These are phyloP conservation scores for Rhodamnia rubescens DNA, from an alignment of 345 rosid genomes.

Conservation along the genomic window DNA sequence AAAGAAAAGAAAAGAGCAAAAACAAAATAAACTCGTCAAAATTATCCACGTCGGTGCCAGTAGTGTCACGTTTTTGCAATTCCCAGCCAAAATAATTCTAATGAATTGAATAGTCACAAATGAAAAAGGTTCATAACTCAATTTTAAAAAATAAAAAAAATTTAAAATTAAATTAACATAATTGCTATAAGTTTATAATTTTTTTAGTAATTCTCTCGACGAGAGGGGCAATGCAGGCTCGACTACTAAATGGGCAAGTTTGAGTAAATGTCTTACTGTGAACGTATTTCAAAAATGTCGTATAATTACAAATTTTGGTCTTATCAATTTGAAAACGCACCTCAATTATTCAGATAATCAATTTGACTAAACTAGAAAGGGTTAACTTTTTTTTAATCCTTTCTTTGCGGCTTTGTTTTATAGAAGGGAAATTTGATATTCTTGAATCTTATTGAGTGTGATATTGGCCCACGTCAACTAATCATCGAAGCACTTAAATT, in stretches of 20 bases:
- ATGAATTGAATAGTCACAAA: too few relatives aligned
- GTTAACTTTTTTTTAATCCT: rapidly evolving
- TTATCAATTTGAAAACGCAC: background rate
- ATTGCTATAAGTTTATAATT: too few relatives aligned
- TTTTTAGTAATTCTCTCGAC: too few relatives aligned
- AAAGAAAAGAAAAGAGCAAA: too few relatives aligned
- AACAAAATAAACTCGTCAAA: too few relatives aligned
- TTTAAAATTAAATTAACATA: too few relatives aligned
- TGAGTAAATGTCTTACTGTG: background rate
- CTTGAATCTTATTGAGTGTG: background rate
- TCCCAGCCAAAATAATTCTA: too few relatives aligned
- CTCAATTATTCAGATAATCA: too few relatives aligned
- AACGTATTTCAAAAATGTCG: rapidly evolving
- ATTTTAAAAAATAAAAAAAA: too few relatives aligned
- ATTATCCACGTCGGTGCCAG: too few relatives aligned
- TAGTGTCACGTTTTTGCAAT: too few relatives aligned
- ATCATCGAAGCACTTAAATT: background rate
- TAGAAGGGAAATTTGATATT: background rate
- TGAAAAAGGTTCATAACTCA: too few relatives aligned
- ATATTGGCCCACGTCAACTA: background rate
- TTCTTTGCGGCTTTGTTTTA: background rate
- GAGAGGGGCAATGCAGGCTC: rapidly evolving
- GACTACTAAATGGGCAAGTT: rapidly evolving
- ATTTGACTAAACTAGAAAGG: background rate
- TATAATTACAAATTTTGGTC: background rate